Base-by-base conservation (phyloP, 768 basidiomycete genomes). In the Gymnopilus dilepis region DNA sequence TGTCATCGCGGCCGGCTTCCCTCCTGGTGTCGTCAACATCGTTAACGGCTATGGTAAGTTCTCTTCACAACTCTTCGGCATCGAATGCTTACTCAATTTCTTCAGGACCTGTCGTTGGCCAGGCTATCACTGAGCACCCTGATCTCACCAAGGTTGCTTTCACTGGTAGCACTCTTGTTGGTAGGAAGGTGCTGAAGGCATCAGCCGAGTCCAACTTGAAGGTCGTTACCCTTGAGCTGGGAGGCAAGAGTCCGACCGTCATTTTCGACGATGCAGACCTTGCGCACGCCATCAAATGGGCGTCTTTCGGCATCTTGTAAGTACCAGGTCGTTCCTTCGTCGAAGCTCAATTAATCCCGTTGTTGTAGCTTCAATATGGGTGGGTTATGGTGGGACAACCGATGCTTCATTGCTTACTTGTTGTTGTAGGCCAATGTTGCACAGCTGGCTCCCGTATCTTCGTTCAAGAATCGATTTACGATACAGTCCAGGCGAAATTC, bases 391-490 rank as follows among this genome's bases (percentile, higher is more conserved):
- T 6, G 43, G n/a, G 13, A 19, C 38, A 26, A 19, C 43, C 19
- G 50, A 40, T n/a, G 22, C 54, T 43, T 48, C 2, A n/a, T 45
- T 5, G 12, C 71, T 87, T 82, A 73, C 73, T n/a, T n/a, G 38
- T 34, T 47, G 40, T n/a, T 52, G 28, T 85, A 62, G 90, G 92
- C 26, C 92, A 94, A 74, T 78, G 81, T 19, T 95, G 92, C 76
- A 85, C 84, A 64, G 91, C 91, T 12, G 90, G 92, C 9, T 90
- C 91, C 19, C 84, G 94, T 60, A 87, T 94, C 67, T 92, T 83
- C 68, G 91, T 95, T 4, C 92, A 94, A 68, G 86, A 83, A 64
- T 76, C 77, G 3, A 84, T 94, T 66, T 94, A 94, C 74, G 92
- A 94, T 72, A 74, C 85, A 64, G 94, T 94, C 79, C 69, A 93